Base-by-base conservation (phyloP, 169 alveolate species). In the Plasmodium fragile region DNA sequence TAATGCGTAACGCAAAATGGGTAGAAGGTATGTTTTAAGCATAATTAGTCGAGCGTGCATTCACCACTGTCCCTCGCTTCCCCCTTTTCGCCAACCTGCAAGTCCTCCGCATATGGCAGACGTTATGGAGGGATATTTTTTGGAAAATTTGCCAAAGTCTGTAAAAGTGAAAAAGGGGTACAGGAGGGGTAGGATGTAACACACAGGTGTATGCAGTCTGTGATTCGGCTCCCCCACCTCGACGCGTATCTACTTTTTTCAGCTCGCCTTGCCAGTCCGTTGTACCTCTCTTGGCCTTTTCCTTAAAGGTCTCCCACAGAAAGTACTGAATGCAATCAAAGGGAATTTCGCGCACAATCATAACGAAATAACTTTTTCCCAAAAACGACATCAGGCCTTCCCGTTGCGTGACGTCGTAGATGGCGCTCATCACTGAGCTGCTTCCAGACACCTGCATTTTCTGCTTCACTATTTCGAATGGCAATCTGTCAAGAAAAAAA, bases 401-500 rank as follows among this genome's bases (percentile, higher is more conserved):
- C 6, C 81, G 78, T 71, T 93, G 95, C 53, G 93, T 92, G 30
- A 98, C 96, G n/a, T 94, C 94, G 25, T 71, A 72, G 30, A 95
- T 92, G 43, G 98, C 97, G 39, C 79, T 96, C 10, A 91, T 32
- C 53, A 96, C 82, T n/a, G 97, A 92, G 4, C 84, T 77, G 83
- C 96, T 95, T 36, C 96, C 70, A 8, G 99, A 98, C 32, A 97
- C 96, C 93, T 98, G 98, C 95, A 97, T 95, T 92, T 96, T 98
- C 95, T 98, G 98, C 94, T 98, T 98, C 32, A 98, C 95, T 49
- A 98, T 98, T 94, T 98, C 99, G 90, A 98, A 98, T 18, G 99
- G 99, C 83, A 96, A 95, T 85, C 99, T 96, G 83, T 43, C 73
- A 78, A 75, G 70, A n/a, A 36, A 80, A 22, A 39, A 39, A 39